Conservation (phyloP, 2,329 filamentous ascomycete genomes). For the Apiospora aurea region DNA sequence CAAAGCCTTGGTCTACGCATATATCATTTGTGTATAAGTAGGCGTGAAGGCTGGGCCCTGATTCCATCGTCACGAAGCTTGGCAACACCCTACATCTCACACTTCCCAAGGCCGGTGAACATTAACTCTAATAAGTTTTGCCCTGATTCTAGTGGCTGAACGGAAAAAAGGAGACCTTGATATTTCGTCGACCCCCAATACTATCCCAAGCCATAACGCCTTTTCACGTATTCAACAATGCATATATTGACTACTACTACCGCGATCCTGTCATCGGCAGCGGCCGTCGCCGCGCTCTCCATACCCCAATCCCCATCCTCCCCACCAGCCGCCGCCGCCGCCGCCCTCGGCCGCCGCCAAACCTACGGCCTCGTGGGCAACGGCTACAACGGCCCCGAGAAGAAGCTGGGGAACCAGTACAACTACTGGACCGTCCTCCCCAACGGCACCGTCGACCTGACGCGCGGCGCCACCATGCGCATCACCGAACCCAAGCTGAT, state of each 20-base stretch:
- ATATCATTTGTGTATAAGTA: not conserved
- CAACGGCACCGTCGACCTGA: slow-evolving; percentile 10
- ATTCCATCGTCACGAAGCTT: not conserved
- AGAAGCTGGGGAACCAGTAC: slow-evolving; percentile 10
- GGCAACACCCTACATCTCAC: not conserved
- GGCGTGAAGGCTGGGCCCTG: too few species aligned
- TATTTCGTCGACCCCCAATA: not conserved
- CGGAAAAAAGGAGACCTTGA: not conserved
- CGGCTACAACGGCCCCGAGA: not conserved
- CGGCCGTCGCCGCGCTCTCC: not conserved
- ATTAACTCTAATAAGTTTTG: not conserved
- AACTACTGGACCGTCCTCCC: slow-evolving; percentile 3
- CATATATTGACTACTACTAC: not conserved
- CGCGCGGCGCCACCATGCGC: not conserved
- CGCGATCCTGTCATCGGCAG: not conserved
- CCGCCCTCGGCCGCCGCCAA: not conserved
- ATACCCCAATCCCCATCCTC: not conserved
- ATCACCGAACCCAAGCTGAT: not conserved
- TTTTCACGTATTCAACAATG: not conserved
- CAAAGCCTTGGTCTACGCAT: not conserved
- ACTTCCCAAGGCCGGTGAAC: not conserved
- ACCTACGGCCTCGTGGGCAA: not conserved
- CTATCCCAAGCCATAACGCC: not conserved
- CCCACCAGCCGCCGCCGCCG: not conserved
- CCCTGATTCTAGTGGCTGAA: not conserved